Percentiles rank a stretch among this genome's conserved stretches.
phyloP scores from a whole-genome alignment of 192 early-diverging fungal species.

The Coemansia sp. region DNA sequence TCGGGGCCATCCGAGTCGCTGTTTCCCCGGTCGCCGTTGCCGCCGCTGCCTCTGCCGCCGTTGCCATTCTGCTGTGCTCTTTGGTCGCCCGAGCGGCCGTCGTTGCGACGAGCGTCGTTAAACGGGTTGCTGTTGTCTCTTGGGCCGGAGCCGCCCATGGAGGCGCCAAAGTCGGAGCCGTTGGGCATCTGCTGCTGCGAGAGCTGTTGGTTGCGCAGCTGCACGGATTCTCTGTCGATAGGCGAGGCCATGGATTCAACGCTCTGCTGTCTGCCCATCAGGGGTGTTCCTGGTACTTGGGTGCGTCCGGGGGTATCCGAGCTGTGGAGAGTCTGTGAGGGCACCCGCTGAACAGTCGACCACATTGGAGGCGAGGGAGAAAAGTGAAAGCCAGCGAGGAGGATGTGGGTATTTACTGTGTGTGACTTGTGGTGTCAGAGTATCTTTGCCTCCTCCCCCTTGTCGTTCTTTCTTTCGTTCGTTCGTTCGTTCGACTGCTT shows the following conservation, averaged over 20 bases:
- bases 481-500: too few species aligned
- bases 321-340: slow-evolving; percentile 11
- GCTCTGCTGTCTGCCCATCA: slow-evolving; percentile 6
- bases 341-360: slow-evolving; percentile 41
- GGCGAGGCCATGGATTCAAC: not conserved
- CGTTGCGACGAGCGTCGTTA: not conserved
- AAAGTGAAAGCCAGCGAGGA: too few species aligned
- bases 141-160: not conserved
- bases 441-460: too few species aligned
- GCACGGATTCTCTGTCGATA: not conserved
- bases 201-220: slow-evolving; percentile 4
- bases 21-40: slow-evolving; percentile 1
- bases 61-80: not conserved
- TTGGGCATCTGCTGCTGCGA: slow-evolving; percentile 9
- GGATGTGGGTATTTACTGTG: too few species aligned
- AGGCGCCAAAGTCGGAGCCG: not conserved
- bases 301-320: slow-evolving; percentile 19
- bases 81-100: not conserved
- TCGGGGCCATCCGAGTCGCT: slow-evolving; percentile 2
- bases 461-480: too few species aligned
- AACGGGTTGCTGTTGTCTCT: not conserved
- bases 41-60: not conserved
- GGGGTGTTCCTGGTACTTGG: slow-evolving; percentile 16
- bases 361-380: slow-evolving; percentile 32
- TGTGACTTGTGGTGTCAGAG: too few species aligned